A percentile compares a stretch with the other conserved stretches of the same genome.
These are phyloP conservation scores for Diaporthe caulivora DNA, from an alignment of 2,329 filamentous ascomycete species.

Conservation along the genomic window DNA sequence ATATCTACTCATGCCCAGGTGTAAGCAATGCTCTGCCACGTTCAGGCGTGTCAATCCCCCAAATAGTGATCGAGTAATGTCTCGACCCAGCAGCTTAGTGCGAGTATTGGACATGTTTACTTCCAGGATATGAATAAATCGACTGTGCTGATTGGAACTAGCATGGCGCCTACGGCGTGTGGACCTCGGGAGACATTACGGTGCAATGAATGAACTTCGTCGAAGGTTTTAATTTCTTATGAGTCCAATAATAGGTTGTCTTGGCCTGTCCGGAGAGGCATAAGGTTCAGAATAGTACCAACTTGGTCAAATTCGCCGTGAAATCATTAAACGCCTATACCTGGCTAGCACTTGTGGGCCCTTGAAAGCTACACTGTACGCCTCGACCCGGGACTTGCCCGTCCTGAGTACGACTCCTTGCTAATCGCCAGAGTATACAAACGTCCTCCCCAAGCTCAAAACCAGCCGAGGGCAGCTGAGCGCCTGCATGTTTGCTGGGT, in stretches of 20 bases:
- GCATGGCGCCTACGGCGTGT: rapidly evolving
- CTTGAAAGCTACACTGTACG: neutral
- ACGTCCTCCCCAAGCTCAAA: neutral
- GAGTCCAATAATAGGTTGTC: neutral
- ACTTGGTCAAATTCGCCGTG: neutral
- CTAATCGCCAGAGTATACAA: neutral
- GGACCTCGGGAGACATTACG: too few species aligned
- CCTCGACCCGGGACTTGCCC: neutral
- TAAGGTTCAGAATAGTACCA: neutral
- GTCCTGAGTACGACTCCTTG: neutral
- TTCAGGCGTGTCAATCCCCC: too few species aligned
- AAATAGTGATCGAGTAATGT: too few species aligned
- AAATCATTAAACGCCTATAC: neutral
- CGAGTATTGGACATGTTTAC: neutral
- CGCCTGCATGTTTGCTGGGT: neutral
- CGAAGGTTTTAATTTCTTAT: neutral
- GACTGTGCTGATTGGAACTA: neutral
- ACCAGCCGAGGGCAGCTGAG: neutral
- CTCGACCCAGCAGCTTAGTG: too few species aligned
- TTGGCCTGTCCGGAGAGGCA: neutral
- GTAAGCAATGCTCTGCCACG: too few species aligned
- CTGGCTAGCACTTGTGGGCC: neutral
- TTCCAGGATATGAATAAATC: neutral
- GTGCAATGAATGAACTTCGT: neutral
- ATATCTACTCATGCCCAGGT: too few species aligned